These are phyloP conservation scores for Rhododendron henanense DNA, from an alignment of 148 eudicot species.

Conservation along the genomic window DNA sequence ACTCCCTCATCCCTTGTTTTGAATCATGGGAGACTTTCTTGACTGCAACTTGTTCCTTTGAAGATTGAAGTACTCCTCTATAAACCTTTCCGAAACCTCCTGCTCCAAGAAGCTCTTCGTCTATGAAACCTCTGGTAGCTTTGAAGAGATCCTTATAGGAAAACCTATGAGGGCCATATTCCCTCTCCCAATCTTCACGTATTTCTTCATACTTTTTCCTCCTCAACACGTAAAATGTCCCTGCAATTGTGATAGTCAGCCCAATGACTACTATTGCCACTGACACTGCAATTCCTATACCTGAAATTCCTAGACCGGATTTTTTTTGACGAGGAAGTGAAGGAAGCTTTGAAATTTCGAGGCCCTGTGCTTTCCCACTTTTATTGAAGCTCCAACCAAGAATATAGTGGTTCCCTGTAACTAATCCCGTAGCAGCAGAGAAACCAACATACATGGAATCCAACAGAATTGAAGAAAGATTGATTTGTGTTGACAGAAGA, in stretches of 20 bases:
- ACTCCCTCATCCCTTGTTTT: conserved; percentile 38
- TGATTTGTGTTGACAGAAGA: conserved; percentile 18
- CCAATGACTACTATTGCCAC: not conserved
- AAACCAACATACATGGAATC: conserved; percentile 40
- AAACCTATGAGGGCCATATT: conserved; percentile 21
- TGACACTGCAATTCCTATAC: not conserved
- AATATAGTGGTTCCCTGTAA: conserved; percentile 15
- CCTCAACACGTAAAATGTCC: not conserved
- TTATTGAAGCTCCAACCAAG: conserved; percentile 28
- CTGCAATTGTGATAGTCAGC: not conserved
- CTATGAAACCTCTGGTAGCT: conserved; percentile 40
- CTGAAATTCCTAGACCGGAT: not conserved
- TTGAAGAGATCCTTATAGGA: conserved; percentile 31
- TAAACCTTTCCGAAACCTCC: conserved; percentile 51
- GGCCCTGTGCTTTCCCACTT: conserved; percentile 8
- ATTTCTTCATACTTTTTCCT: not conserved
- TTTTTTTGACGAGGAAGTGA: not conserved
- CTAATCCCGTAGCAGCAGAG: conserved; percentile 12
- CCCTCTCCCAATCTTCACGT: conserved; percentile 8
- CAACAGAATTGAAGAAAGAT: conserved; percentile 21
- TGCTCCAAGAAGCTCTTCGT: conserved; percentile 29
- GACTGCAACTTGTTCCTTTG: conserved; percentile 23
- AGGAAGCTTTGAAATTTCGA: conserved; percentile 12
- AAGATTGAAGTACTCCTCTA: conserved; percentile 29
- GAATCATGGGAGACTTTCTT: conserved; percentile 42